Evolutionary conservation across 176 grass and related monocot species (phyloP), one percentile per base, ranked within the genome.

Genomic region (Coix lacrymajobi): DNA sequence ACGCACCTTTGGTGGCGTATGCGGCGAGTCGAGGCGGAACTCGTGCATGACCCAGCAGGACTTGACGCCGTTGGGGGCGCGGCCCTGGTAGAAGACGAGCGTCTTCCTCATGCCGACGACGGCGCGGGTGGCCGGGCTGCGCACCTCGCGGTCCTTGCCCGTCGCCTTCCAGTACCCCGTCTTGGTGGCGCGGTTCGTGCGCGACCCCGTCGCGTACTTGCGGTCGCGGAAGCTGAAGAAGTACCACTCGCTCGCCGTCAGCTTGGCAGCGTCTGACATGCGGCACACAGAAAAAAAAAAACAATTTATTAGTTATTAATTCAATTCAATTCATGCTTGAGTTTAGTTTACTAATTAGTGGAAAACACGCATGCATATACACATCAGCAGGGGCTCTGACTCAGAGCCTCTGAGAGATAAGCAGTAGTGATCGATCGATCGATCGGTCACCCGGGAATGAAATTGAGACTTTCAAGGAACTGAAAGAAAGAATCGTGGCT

Each of bases 141-240:
- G 81, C 43, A 97, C 85, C 49, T 79, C 75, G 0, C 92, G 83
- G 82, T 97, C 94, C 68, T 97, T 97, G 9, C 94, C 94, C 2
- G 94, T 97, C 37, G 94, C 92, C 76, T 97, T 97, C 92, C 92
- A 97, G 66, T 94, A 97, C 0, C 94, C 94, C 0, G 80, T 90
- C 89, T 85, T 94, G 71, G 94, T 94, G 71, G 94, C 92, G 30
- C 94, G 92, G 79, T 97, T 97, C 7, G 87, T 90, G 49, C 94
- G 92, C 48, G 86, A 89, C 3, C 94, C 94, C 3, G 94, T 97
- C 5, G 94, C 89, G 20, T 97, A 97, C 62, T 97, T 97, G 8
- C 94, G 89, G 73, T 97, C 94, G 49, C 94, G 73, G 86, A 94
- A 92, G 89, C 90, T 97, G 88, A 97, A 97, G 92, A 97, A 97